A percentile compares a stretch with the other conserved stretches of the same genome.
Evolutionary conservation across 106 monocot species (phyloP).

Genomic region (Allium fistulosum): DNA sequence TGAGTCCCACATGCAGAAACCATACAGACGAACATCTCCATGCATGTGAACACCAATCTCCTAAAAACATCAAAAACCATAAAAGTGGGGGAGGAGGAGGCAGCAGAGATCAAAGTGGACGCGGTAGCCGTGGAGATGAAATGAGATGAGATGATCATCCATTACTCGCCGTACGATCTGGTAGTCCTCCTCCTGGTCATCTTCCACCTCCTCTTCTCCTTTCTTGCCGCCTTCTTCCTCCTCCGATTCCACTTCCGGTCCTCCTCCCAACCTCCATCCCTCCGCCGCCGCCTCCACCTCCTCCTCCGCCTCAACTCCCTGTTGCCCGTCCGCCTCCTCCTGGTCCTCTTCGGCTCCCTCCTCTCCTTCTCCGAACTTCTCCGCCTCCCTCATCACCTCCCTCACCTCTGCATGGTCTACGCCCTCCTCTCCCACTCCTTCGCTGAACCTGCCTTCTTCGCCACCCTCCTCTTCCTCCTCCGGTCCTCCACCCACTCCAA

Average conservation of each 20-base stretch:
- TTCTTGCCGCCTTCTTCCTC: constrained; percentile 4
- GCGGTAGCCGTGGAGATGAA: background rate
- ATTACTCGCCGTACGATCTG: constrained; percentile 9
- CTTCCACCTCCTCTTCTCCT: constrained; percentile 7
- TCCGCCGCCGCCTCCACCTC: constrained; percentile 6
- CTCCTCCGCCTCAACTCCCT: constrained; percentile 12
- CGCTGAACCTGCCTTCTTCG: constrained; percentile 13
- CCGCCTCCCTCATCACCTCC: background rate
- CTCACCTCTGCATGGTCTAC: background rate
- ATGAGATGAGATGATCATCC: background rate
- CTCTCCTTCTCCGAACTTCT: constrained; percentile 4
- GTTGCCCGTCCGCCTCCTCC: constrained; percentile 8
- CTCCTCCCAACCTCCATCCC: background rate
- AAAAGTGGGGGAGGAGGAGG: no score
- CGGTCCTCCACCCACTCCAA: constrained; percentile 8
- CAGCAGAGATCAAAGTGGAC: no score
- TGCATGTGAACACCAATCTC: no score
- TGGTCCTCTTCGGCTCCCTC: constrained; percentile 12
- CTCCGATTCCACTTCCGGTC: constrained; percentile 9
- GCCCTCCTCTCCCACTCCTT: constrained; percentile 7
- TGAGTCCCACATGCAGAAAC: no score
- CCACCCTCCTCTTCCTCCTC: constrained; percentile 23
- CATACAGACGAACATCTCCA: no score
- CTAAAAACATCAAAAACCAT: no score
- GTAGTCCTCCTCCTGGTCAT: constrained; percentile 6